These are phyloP conservation scores for Lanmaoa rubissima DNA, from an alignment of 768 basidiomycete species.

Conservation along the genomic window DNA sequence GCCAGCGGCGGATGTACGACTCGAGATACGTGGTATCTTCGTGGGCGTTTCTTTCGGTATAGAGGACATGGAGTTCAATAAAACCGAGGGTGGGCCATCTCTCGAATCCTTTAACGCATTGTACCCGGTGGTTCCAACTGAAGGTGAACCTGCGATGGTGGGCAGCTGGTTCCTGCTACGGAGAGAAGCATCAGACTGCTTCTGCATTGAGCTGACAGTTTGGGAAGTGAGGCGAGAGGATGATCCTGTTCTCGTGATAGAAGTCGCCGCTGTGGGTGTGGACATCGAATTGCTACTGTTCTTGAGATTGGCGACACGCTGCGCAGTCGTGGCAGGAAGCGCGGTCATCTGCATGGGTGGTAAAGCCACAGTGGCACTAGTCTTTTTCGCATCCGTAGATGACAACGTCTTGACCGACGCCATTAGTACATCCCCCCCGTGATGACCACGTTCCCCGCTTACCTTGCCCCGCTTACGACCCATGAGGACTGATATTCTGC, in stretches of 20 bases:
- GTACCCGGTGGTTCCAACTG: slow-evolving; percentile 64
- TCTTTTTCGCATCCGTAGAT: slow-evolving; percentile 76
- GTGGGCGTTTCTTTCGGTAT: slow-evolving; percentile 84
- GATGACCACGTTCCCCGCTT: slow-evolving; percentile 22
- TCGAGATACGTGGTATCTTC: slow-evolving; percentile 91
- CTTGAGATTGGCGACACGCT: slow-evolving; percentile 82
- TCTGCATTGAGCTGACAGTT: slow-evolving; percentile 84
- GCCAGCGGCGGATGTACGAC: slow-evolving; percentile 69
- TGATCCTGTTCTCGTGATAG: slow-evolving; percentile 42
- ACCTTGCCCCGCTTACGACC: slow-evolving; percentile 92
- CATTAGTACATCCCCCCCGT: slow-evolving; percentile 11
- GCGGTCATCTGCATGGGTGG: slow-evolving; percentile 92
- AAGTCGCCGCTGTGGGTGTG: slow-evolving; percentile 38
- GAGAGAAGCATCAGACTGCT: slow-evolving; percentile 80
- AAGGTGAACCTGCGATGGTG: slow-evolving; percentile 93
- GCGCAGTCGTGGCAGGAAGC: slow-evolving; percentile 75
- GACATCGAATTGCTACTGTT: slow-evolving; percentile 46
- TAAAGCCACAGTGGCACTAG: slow-evolving; percentile 63
- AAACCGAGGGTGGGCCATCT: slow-evolving; percentile 54
- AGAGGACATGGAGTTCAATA: slow-evolving; percentile 49
- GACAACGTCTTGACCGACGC: slow-evolving; percentile 65
- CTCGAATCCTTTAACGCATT: slow-evolving; percentile 53
- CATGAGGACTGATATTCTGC: slow-evolving; percentile 84
- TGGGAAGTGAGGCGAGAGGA: slow-evolving; percentile 74
- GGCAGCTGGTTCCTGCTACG: slow-evolving; percentile 76